Conservation (phyloP, 75 land plant species). For the Isoetes taiwanensis region DNA sequence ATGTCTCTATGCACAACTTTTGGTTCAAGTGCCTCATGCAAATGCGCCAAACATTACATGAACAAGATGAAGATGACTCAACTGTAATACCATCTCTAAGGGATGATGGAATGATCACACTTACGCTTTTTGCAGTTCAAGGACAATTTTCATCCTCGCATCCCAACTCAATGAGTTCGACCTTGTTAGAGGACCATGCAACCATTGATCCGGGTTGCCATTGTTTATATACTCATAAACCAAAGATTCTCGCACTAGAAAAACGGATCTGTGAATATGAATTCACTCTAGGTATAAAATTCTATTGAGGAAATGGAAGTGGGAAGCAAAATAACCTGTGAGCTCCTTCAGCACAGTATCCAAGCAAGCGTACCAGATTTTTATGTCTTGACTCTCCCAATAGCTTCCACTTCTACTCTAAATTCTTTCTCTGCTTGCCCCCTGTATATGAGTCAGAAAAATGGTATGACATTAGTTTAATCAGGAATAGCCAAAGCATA, state of each 20-base stretch:
- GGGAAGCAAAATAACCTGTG: conserved; percentile 43
- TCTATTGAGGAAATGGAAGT: background rate
- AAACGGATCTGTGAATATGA: too few relatives aligned
- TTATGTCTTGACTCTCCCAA: conserved; percentile 93
- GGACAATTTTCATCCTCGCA: conserved; percentile 56
- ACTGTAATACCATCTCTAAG: background rate
- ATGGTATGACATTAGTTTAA: too few relatives aligned
- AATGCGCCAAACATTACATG: conserved; percentile 40
- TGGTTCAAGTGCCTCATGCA: conserved; percentile 72
- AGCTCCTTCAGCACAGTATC: conserved; percentile 92
- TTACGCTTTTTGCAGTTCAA: conserved; percentile 79
- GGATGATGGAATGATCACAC: conserved; percentile 16
- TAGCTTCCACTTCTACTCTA: conserved; percentile 95
- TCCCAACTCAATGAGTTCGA: conserved; percentile 77
- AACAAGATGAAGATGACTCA: background rate
- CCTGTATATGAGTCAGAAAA: conserved; percentile 21
- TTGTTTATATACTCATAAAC: conserved; percentile 93
- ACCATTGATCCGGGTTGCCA: conserved; percentile 94
- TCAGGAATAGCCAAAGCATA: too few relatives aligned
- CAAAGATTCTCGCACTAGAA: conserved; percentile 12
- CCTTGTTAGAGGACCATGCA: conserved; percentile 66
- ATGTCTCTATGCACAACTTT: conserved; percentile 74
- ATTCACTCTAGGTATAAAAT: too few relatives aligned
- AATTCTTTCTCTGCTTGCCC: conserved; percentile 97
- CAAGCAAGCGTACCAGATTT: conserved; percentile 73